Conservation (phyloP, 257 asterid species). For the Rehmannia glutinosa region DNA sequence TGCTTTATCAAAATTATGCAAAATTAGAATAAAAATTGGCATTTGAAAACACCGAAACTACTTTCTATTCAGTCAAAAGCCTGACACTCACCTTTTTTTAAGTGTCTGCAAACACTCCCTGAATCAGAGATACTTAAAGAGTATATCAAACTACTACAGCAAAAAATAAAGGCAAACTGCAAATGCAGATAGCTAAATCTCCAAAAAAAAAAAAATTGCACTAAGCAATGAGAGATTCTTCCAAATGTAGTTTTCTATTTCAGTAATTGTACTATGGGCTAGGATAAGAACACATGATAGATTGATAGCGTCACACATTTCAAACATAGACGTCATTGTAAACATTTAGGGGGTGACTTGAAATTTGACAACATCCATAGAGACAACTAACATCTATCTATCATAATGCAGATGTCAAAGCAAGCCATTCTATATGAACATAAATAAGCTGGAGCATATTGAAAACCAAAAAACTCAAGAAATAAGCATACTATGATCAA, state of each 20-base stretch:
- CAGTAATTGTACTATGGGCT: background rate
- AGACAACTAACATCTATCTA: background rate
- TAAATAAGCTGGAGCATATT: conserved; percentile 6
- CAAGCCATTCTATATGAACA: conserved; percentile 15
- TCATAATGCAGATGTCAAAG: background rate
- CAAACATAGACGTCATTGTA: background rate
- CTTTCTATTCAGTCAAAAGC: too few relatives aligned
- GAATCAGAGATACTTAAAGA: too few relatives aligned
- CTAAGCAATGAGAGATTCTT: too few relatives aligned
- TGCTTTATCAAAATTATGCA: too few relatives aligned
- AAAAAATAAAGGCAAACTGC: background rate
- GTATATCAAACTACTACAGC: background rate
- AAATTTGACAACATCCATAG: conserved; percentile 2
- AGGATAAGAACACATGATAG: background rate
- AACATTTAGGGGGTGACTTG: background rate
- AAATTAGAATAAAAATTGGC: too few relatives aligned
- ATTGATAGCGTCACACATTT: background rate
- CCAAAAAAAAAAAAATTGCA: too few relatives aligned
- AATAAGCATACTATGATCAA: conserved; percentile 33
- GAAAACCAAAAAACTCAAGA: conserved; percentile 10
- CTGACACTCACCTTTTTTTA: too few relatives aligned
- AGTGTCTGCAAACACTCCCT: too few relatives aligned
- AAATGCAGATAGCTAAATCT: background rate
- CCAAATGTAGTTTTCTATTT: background rate
- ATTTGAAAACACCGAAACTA: too few relatives aligned